A percentile compares a stretch with the other conserved stretches of the same genome.
These are phyloP conservation scores for Trichosanthes truncata DNA, from an alignment of 306 rosid genomes.

Conservation along the genomic window DNA sequence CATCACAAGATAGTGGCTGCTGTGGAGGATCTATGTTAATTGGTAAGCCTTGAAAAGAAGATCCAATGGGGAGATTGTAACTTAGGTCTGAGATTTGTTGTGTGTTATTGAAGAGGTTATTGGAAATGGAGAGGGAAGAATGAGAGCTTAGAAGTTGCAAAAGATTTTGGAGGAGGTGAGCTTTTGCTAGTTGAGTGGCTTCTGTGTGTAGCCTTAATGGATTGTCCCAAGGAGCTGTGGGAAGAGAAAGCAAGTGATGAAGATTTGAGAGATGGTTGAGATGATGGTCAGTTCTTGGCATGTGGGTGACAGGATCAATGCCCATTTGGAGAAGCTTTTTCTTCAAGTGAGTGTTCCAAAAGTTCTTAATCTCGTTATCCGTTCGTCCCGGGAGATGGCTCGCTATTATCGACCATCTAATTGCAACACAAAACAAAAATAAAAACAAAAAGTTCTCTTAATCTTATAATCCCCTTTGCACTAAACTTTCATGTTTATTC, in stretches of 20 bases:
- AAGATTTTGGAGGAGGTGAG: slow-evolving; percentile 38
- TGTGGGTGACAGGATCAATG: slow-evolving; percentile 64
- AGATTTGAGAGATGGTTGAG: slow-evolving; percentile 33
- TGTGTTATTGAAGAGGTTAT: slow-evolving; percentile 22
- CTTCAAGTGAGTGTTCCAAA: slow-evolving; percentile 75
- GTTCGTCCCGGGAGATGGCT: slow-evolving; percentile 75
- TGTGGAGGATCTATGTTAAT: slow-evolving; percentile 8
- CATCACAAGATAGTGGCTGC: background rate
- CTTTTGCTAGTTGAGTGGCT: slow-evolving; percentile 36
- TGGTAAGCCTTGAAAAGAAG: background rate
- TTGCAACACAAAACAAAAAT: background rate
- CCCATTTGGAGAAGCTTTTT: slow-evolving; percentile 71
- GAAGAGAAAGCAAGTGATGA: slow-evolving; percentile 39
- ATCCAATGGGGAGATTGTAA: slow-evolving; percentile 4
- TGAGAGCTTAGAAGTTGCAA: slow-evolving; percentile 27
- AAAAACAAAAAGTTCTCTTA: background rate
- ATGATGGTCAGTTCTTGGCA: slow-evolving; percentile 39
- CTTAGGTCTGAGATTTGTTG: background rate
- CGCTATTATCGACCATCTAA: slow-evolving; percentile 79
- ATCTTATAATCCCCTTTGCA: background rate
- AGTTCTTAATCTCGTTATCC: slow-evolving; percentile 76
- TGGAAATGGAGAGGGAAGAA: slow-evolving; percentile 11
- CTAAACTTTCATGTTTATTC: background rate
- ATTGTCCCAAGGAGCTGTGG: slow-evolving; percentile 24
- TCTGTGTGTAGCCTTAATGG: slow-evolving; percentile 27